Base-by-base conservation (phyloP, 257 asterid genomes). In the Buddleja alternifolia region DNA sequence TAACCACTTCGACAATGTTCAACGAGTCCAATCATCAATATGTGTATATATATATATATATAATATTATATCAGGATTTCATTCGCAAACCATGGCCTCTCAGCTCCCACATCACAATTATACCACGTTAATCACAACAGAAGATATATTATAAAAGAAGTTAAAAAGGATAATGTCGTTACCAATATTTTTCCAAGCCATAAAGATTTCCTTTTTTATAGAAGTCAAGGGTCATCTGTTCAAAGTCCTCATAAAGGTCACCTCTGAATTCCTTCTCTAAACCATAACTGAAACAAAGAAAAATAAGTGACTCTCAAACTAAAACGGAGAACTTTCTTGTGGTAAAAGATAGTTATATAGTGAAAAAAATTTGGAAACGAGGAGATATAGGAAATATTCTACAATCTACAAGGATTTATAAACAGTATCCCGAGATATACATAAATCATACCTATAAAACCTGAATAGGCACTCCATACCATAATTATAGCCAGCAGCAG, bases 171-270 rank as follows among this genome's bases (percentile, higher is more conserved):
- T 11, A 34, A 50, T 47, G 74, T 7, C 60, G 51, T 69, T 82
- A 86, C 97, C 97, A 91, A 72, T 92, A 92, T 71, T 89, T 92
- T 73, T 92, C 96, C 62, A 92, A 86, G 80, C 97, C 97, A 56
- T 92, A 92, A 58, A 89, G 86, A 80, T 79, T 82, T 37, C 91
- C 97, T 60, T 66, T 77, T 54, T 73, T 81, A 81, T 85, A 86
- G 71, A 80, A 83, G 69, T 84, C 91, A 14, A 91, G 82, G 4
- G 90, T 73, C 74, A 86, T 69, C 73, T 80, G 79, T 73, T 91
- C 93, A 17, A 91, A 91, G 85, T 91, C 96, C 59, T 73, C 84
- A 11, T 91, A 91, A 12, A 91, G 80, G 34, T 86, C 95, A 59
- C 55, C 82, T 60, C 80, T 86, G 70, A 86, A 88, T 54, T 86